phyloP scores from a whole-genome alignment of 768 basidiomycete species.

The Nidula microcarpa region DNA sequence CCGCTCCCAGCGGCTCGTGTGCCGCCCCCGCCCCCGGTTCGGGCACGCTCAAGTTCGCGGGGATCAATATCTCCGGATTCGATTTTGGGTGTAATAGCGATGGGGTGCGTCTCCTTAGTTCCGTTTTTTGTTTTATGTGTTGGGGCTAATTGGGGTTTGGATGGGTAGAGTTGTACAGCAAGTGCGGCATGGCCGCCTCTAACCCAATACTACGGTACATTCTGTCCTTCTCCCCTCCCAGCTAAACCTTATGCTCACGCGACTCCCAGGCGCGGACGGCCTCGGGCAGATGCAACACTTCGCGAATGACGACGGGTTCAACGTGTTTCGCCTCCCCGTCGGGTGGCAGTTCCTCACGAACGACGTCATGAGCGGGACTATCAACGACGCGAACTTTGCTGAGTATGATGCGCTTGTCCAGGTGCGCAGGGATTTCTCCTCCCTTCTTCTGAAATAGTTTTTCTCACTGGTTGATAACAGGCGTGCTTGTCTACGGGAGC shows the following conservation, averaged over 20 bases:
- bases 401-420: conserved; percentile 52
- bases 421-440: conserved; percentile 15
- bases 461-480: conserved; percentile 6
- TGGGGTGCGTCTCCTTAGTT: conserved; percentile 18
- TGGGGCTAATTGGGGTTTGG: no score
- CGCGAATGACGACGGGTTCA: conserved; percentile 48
- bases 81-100: conserved; percentile 50
- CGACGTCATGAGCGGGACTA: conserved; percentile 29
- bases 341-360: conserved; percentile 55
- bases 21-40: conserved; percentile 9
- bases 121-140: no score
- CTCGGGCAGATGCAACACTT: conserved; percentile 64
- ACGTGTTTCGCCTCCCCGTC: conserved; percentile 56
- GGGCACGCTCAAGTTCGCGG: conserved; percentile 31
- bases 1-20: conserved; percentile 7
- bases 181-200: conserved; percentile 42
- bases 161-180: conserved; percentile 24
- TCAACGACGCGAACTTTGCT: conserved; percentile 40
- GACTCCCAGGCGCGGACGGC: conserved; percentile 42
- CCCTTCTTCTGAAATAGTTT: not conserved
- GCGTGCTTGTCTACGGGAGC: conserved; percentile 46
- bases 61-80: conserved; percentile 54
- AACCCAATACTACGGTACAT: not conserved
- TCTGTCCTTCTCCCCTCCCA: no score
- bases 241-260: conserved; percentile 4